Base-by-base conservation (phyloP, 2,329 filamentous ascomycete genomes). In the Pseudogymnoascus sp. region DNA sequence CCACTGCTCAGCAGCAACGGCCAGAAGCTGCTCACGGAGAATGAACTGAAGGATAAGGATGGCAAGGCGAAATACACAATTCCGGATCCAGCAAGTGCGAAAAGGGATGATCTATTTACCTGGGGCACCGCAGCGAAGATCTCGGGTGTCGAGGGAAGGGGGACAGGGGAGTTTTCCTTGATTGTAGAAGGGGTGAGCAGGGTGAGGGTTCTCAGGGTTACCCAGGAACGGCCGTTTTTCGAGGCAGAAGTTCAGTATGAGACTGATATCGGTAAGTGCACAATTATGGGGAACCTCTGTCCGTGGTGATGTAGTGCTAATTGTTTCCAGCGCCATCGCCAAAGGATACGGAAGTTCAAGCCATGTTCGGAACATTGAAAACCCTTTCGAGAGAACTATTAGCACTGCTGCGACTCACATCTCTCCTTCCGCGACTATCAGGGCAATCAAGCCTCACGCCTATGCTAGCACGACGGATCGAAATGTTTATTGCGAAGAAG, bases 171-270 rank as follows among this genome's bases (percentile, higher is more conserved):
- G 73, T 88, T 96, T 71, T 88, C 87, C 64, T 77, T 99, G 62
- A 82, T 96, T 4, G 92, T 99, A 1, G 92, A 98, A 75, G 95
- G 95, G 14, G 81, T 90, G 16, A 83, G 88, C 67, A 84, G 95
- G 43, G 87, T 97, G 67, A 84, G 85, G 67, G 78, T 97, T 37
- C 88, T 92, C 62, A 87, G 86, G 71, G 77, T 95, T 60, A 82
- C 85, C 39, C 88, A 90, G 73, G 90, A 96, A 68, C 84, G 87
- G 62, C 91, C 92, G 1, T 96, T 90, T 74, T 92, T 96, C 69
- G 92, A 96, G 77, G 93, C 87, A 54, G 89, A 89, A 70, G 85
- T 96, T 23, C 82, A 81, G 65, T 82, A 89, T 64, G 85, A 88
- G 70, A 83, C 88, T 65, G 92, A 96, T 73, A 83, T 85, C 68